Evolutionary conservation across 2,329 filamentous ascomycete species (phyloP).

Genomic region (Aspergillus puulaauensis): DNA sequence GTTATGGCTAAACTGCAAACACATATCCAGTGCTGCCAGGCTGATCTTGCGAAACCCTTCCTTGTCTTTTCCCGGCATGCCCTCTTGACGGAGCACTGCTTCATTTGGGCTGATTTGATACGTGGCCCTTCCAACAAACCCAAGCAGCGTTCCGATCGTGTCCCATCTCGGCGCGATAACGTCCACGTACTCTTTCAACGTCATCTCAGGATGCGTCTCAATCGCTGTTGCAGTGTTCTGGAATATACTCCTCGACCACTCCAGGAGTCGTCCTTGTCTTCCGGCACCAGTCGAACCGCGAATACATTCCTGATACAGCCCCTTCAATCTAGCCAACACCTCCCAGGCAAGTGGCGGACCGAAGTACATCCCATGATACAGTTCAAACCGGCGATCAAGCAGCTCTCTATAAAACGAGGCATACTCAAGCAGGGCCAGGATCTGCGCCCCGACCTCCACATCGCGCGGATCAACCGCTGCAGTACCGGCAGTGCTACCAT

Average conservation of each 20-base stretch:
- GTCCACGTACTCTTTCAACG: conserved; percentile 16
- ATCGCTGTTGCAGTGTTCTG: not conserved
- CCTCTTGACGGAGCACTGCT: conserved; percentile 4
- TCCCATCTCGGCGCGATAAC: conserved; percentile 18
- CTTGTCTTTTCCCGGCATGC: conserved; percentile 5
- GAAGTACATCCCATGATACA: not conserved
- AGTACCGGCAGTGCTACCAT: not conserved
- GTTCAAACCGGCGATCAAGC: conserved; percentile 14
- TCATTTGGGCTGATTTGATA: conserved; percentile 15
- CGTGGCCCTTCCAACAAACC: conserved; percentile 12
- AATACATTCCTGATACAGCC: conserved; percentile 1
- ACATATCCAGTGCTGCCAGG: conserved; percentile 16
- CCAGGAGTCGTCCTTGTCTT: not conserved
- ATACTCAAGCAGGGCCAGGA: conserved; percentile 13
- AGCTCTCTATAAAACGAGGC: conserved; percentile 14
- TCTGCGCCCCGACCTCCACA: conserved; percentile 13
- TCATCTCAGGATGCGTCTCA: conserved; percentile 11
- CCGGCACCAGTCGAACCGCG: not conserved
- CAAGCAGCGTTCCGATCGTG: conserved; percentile 16
- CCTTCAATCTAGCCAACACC: not conserved
- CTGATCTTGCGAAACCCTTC: conserved; percentile 13
- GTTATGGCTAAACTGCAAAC: conserved; percentile 18
- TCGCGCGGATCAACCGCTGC: not conserved
- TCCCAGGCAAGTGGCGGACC: not conserved
- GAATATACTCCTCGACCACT: conserved; percentile 5